phyloP scores from a whole-genome alignment of 257 asterid genomes.

The Salvia splendens region DNA sequence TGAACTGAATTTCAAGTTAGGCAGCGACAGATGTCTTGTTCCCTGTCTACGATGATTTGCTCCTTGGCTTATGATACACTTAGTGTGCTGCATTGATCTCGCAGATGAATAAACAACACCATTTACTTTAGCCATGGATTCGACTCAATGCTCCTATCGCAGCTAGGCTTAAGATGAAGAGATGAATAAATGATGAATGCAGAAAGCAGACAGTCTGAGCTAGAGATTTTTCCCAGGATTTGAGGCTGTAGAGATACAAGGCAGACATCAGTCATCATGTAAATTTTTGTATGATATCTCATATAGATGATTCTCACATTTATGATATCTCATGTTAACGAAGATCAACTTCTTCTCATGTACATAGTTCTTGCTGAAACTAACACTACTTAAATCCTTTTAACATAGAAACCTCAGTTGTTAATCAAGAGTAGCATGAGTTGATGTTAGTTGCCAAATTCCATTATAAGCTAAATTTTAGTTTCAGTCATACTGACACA shows the following conservation, averaged over 20 bases:
- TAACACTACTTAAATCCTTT: neutral
- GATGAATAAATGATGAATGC: conserved; percentile 35
- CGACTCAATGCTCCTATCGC: conserved; percentile 24
- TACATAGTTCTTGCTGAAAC: conserved; percentile 5
- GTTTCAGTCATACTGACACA: neutral
- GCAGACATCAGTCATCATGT: neutral
- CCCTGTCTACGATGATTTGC: conserved; percentile 44
- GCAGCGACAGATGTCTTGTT: conserved; percentile 45
- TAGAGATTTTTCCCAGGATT: conserved; percentile 27
- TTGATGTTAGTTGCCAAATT: neutral
- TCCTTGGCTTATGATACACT: conserved; percentile 40
- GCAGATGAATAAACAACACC: conserved; percentile 71
- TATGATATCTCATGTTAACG: neutral
- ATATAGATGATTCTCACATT: conserved; percentile 24
- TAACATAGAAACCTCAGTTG: neutral
- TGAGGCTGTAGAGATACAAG: conserved; percentile 28
- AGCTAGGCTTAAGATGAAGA: conserved; percentile 25
- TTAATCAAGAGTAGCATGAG: neutral
- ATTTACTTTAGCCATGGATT: conserved; percentile 62
- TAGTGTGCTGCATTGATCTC: conserved; percentile 68
- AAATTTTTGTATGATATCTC: conserved; percentile 12
- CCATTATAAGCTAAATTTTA: neutral
- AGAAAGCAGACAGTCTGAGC: conserved; percentile 26
- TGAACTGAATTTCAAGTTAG: conserved; percentile 43
- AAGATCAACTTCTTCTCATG: neutral